Conservation (phyloP, 192 early-diverging fungal species). For the Phlyctochytrium bullatum region DNA sequence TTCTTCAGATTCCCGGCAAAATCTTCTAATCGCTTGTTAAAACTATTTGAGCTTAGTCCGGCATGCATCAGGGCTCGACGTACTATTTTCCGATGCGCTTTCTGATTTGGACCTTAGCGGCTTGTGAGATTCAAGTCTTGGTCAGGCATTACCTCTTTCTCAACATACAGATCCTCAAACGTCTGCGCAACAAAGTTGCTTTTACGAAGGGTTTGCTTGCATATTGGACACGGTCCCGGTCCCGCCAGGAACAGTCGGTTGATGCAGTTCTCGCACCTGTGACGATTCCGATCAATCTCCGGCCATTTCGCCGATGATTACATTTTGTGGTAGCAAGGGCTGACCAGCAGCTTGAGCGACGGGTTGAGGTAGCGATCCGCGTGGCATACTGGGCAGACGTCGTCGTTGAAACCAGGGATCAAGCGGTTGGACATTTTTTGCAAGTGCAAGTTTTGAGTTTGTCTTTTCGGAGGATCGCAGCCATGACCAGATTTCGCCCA, state of each 20-base stretch:
- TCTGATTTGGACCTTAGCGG: not conserved
- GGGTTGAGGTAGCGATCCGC: slow-evolving; percentile 83
- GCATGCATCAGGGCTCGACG: not conserved
- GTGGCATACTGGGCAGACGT: slow-evolving; percentile 60
- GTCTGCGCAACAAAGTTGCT: slow-evolving; percentile 81
- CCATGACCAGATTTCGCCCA: slow-evolving; percentile 82
- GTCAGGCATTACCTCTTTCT: slow-evolving; percentile 64
- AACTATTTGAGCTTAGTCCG: no score
- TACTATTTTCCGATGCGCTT: not conserved
- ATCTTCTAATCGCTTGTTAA: slow-evolving; percentile 91
- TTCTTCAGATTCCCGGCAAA: slow-evolving; percentile 65
- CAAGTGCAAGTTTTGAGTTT: no score
- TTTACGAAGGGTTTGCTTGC: slow-evolving; percentile 75
- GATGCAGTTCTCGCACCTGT: slow-evolving; percentile 89
- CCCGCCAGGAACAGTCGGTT: slow-evolving; percentile 79
- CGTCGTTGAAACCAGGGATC: not conserved
- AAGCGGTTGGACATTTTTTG: not conserved
- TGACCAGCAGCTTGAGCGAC: slow-evolving; percentile 83
- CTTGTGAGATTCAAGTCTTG: not conserved
- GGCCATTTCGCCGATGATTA: slow-evolving; percentile 22
- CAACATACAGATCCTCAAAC: slow-evolving; percentile 92
- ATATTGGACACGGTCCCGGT: slow-evolving; percentile 89
- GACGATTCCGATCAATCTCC: not conserved
- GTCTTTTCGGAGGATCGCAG: no score
- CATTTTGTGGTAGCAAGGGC: slow-evolving; percentile 96